These are phyloP conservation scores for Lycium ferocissimum DNA, from an alignment of 257 asterid species.

Conservation along the genomic window DNA sequence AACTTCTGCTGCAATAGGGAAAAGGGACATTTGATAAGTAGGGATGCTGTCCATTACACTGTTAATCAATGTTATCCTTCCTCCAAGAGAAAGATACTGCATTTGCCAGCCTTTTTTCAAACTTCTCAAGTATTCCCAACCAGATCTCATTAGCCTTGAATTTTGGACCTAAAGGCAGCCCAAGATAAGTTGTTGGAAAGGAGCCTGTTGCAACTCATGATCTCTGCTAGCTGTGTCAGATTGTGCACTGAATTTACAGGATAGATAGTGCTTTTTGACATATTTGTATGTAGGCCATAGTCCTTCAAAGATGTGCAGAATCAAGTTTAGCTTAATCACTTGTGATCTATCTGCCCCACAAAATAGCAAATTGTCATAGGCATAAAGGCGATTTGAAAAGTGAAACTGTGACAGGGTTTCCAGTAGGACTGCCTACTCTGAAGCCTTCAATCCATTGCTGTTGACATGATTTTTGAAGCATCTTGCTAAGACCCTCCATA, in stretches of 20 bases:
- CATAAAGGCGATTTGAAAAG: too few species aligned
- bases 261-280: not conserved
- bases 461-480: not conserved
- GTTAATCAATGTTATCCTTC: not conserved
- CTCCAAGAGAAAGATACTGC: not conserved
- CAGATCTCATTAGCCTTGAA: not conserved
- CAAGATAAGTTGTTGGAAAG: not conserved
- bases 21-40: not conserved
- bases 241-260: constrained; percentile 3
- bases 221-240: not conserved
- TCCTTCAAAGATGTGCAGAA: not conserved
- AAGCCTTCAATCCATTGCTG: not conserved
- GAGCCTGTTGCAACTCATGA: not conserved
- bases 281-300: not conserved
- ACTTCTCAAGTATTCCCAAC: not conserved
- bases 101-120: not conserved
- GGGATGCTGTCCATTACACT: not conserved
- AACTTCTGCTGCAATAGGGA: not conserved
- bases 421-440: not conserved
- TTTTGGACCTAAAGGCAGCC: not conserved
- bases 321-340: not conserved
- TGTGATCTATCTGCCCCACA: not conserved
- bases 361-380: not conserved
- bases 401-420: not conserved
- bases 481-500: not conserved